Conservation (phyloP, 768 basidiomycete genomes). For the Fibroporia radiculosa region DNA sequence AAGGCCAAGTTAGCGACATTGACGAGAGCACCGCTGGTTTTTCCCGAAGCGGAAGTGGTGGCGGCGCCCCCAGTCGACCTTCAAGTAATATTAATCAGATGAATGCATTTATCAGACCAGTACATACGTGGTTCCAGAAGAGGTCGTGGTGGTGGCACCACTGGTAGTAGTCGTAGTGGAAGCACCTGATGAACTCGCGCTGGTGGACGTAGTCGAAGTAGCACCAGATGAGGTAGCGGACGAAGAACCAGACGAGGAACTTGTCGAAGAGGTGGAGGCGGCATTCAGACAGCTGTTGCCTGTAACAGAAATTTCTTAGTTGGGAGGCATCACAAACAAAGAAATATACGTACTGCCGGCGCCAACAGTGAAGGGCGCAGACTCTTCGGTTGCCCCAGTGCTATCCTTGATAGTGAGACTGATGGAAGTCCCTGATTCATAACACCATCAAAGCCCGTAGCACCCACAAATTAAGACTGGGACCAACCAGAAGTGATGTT, state of each 20-base stretch:
- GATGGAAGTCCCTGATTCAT: no score
- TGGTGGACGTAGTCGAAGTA: background rate
- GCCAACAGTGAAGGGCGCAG: slow-evolving; percentile 44
- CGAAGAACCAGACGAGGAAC: slow-evolving; percentile 6
- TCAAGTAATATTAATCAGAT: background rate
- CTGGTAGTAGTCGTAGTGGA: slow-evolving; percentile 2
- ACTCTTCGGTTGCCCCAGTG: slow-evolving; percentile 41
- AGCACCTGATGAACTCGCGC: slow-evolving; percentile 1
- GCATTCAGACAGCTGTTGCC: slow-evolving; percentile 29
- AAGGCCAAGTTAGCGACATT: slow-evolving; percentile 22
- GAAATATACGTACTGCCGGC: slow-evolving; percentile 38
- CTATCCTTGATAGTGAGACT: slow-evolving; percentile 56
- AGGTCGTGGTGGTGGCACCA: background rate
- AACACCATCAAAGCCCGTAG: no score
- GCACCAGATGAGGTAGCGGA: slow-evolving; percentile 3
- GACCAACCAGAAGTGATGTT: slow-evolving; percentile 41
- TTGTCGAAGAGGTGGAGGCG: slow-evolving; percentile 4
- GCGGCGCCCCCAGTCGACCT: background rate
- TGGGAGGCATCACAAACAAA: background rate
- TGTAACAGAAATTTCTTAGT: slow-evolving; percentile 11
- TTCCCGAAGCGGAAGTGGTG: slow-evolving; percentile 1
- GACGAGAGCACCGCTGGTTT: slow-evolving; percentile 22
- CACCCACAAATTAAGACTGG: no score
- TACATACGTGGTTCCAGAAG: background rate
- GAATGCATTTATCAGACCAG: no score